phyloP scores from a whole-genome alignment of 1,139 yeast species.

The Wickerhamiella pararugosa region DNA sequence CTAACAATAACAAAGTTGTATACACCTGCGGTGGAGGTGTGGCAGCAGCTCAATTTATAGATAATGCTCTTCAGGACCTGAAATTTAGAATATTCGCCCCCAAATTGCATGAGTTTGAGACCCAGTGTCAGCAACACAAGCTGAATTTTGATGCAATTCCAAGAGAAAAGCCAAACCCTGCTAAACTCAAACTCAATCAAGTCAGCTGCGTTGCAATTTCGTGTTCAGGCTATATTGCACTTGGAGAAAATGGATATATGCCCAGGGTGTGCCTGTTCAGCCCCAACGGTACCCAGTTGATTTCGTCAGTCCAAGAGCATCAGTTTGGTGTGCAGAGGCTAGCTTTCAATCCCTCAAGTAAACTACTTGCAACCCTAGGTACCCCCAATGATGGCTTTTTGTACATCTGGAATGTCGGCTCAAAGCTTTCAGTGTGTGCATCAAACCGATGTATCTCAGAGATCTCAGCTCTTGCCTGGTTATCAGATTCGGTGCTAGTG shows the following conservation, averaged over 20 bases:
- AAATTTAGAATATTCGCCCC: conserved; percentile 3
- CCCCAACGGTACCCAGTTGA: conserved; percentile 31
- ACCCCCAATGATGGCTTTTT: conserved; percentile 49
- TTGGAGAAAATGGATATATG: conserved; percentile 53
- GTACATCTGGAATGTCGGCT: conserved; percentile 38
- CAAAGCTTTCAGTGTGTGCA: conserved; percentile 23
- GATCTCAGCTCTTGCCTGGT: conserved; percentile 43
- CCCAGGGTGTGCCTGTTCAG: conserved; percentile 41
- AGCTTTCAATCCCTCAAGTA: conserved; percentile 45
- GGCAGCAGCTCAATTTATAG: conserved; percentile 21
- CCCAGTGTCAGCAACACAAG: conserved; percentile 11
- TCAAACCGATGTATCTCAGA: conserved; percentile 48
- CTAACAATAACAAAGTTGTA: conserved; percentile 33
- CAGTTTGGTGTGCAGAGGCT: conserved; percentile 43
- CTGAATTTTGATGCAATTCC: conserved; percentile 13
- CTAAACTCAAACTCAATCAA: conserved; percentile 35
- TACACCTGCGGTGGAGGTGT: conserved; percentile 60
- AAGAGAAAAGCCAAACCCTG: conserved; percentile 10
- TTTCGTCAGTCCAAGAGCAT: conserved; percentile 43
- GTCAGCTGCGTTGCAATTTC: conserved; percentile 43
- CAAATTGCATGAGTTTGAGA: conserved; percentile 2
- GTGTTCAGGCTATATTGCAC: conserved; percentile 37
- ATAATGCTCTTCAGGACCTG: neutral
- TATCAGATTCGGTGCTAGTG: conserved; percentile 29
- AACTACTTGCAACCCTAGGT: conserved; percentile 43